Evolutionary conservation across 768 basidiomycete species (phyloP).

Genomic region (Suillus decipiens): DNA sequence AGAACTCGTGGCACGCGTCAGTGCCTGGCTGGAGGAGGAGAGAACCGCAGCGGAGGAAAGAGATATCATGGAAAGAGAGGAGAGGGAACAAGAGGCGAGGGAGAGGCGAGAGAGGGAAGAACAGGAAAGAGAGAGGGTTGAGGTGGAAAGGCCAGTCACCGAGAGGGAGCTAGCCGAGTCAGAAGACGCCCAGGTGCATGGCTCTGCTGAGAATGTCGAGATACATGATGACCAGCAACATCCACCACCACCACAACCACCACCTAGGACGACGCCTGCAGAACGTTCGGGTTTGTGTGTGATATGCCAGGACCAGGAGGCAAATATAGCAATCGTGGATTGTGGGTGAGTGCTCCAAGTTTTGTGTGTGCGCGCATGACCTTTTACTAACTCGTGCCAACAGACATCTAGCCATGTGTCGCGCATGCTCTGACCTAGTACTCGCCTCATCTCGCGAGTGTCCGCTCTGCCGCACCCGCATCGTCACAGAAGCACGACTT

Average conservation of each 20-base stretch:
- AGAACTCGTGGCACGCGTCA: constrained; percentile 76
- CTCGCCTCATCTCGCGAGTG: constrained; percentile 84
- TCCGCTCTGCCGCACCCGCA: constrained; percentile 86
- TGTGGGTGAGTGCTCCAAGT: constrained; percentile 68
- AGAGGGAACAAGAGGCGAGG: constrained; percentile 21
- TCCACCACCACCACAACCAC: constrained; percentile 25
- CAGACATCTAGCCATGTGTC: constrained; percentile 83
- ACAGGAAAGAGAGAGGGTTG: constrained; percentile 11
- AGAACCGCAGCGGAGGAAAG: constrained; percentile 44
- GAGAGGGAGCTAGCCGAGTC: not conserved
- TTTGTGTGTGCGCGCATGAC: not conserved
- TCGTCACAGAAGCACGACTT: constrained; percentile 79
- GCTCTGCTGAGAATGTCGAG: constrained; percentile 8
- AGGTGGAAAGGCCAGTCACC: constrained; percentile 7
- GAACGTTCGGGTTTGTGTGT: constrained; percentile 85
- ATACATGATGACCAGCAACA: constrained; percentile 12
- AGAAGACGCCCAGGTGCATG: constrained; percentile 7
- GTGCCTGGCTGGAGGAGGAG: constrained; percentile 65
- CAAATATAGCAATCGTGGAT: constrained; percentile 90
- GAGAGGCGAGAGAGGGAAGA: constrained; percentile 13
- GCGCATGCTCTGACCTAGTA: constrained; percentile 74
- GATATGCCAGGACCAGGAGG: constrained; percentile 92
- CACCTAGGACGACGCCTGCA: constrained; percentile 24
- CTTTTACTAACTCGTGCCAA: not conserved
- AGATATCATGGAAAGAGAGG: constrained; percentile 31